phyloP scores from a whole-genome alignment of 768 basidiomycete genomes.

The Amanita inopinata region DNA sequence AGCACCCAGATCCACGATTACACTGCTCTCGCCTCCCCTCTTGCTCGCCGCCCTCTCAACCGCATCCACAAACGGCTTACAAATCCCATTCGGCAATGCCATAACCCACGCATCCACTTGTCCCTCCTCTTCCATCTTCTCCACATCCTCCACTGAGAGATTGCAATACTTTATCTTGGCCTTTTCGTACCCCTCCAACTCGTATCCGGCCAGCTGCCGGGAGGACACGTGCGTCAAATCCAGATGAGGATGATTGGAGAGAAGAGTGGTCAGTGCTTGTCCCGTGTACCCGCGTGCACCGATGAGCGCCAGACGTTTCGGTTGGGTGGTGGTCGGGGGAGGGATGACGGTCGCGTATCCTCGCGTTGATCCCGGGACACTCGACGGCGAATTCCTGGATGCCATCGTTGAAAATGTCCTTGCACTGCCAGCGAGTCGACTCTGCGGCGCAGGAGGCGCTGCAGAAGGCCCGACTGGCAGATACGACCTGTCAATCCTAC shows the following conservation, averaged over 20 bases:
- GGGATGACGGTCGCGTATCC: conserved; percentile 73
- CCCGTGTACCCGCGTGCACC: conserved; percentile 96
- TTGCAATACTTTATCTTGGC: conserved; percentile 66
- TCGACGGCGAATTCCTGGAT: not conserved
- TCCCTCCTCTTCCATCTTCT: conserved; percentile 79
- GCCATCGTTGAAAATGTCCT: conserved; percentile 54
- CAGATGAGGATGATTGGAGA: conserved; percentile 83
- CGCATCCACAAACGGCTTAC: conserved; percentile 95
- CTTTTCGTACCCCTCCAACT: conserved; percentile 78
- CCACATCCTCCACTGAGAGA: conserved; percentile 68
- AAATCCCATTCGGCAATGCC: conserved; percentile 96
- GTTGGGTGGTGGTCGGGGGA: conserved; percentile 39
- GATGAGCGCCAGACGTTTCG: conserved; percentile 89
- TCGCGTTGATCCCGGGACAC: conserved; percentile 40
- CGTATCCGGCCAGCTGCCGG: conserved; percentile 79
- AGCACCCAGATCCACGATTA: conserved; percentile 87
- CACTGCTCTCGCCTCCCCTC: conserved; percentile 50
- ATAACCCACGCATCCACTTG: conserved; percentile 98
- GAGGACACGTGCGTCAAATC: conserved; percentile 94
- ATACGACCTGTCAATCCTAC: conserved; percentile 80
- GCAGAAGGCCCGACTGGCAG: conserved; percentile 79
- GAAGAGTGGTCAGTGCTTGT: conserved; percentile 79
- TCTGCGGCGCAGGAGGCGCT: conserved; percentile 33
- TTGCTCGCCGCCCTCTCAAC: conserved; percentile 66
- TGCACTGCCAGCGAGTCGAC: conserved; percentile 26